phyloP scores from a whole-genome alignment of 148 eudicot species.

The Cornus suecica region DNA sequence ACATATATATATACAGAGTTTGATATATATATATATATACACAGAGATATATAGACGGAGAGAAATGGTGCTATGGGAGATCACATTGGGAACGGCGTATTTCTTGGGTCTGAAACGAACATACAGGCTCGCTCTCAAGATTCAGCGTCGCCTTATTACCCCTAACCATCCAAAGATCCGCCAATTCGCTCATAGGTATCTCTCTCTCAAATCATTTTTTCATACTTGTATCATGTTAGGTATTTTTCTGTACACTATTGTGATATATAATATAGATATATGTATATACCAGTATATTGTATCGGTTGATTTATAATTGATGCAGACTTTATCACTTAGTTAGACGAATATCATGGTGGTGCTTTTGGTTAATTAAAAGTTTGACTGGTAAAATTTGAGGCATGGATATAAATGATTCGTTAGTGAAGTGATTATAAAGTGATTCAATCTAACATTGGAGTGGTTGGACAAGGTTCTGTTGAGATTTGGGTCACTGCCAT shows the following conservation, averaged over 20 bases:
- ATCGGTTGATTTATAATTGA: too few species aligned
- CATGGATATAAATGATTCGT: too few species aligned
- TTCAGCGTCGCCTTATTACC: constrained; percentile 66
- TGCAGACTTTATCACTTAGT: too few species aligned
- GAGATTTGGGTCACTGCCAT: background rate
- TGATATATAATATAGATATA: too few species aligned
- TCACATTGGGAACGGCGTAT: constrained; percentile 79
- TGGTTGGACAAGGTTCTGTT: background rate
- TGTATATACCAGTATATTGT: too few species aligned
- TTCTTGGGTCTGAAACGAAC: constrained; percentile 78
- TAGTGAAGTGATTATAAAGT: too few species aligned
- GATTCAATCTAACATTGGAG: background rate
- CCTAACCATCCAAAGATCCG: constrained; percentile 55
- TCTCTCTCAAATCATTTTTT: background rate
- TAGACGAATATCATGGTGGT: too few species aligned
- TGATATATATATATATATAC: too few species aligned
- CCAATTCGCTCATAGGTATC: constrained; percentile 60
- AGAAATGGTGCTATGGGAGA: constrained; percentile 88
- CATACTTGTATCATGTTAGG: background rate
- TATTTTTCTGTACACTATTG: background rate
- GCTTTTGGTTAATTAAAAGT: too few species aligned
- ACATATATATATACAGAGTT: background rate
- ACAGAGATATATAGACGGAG: background rate
- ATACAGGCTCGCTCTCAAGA: constrained; percentile 63
- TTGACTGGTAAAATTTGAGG: too few species aligned